phyloP scores from a whole-genome alignment of 306 rosid genomes.

The Vigna hirtella region DNA sequence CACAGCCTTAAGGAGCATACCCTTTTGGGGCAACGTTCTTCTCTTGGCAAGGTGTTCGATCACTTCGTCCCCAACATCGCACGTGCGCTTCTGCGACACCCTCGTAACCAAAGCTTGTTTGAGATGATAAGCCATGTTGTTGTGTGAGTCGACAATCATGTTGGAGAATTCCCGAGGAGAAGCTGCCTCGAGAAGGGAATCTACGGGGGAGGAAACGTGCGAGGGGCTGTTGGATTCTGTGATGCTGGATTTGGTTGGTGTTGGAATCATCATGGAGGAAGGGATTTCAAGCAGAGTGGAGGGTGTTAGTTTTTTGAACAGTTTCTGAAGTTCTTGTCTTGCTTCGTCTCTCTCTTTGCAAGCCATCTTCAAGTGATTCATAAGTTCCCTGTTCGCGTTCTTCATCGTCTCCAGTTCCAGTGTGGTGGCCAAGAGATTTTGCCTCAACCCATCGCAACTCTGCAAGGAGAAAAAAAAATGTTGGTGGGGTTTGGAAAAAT shows the following conservation, averaged over 20 bases:
- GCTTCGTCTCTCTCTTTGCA: constrained; percentile 74
- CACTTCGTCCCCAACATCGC: constrained; percentile 48
- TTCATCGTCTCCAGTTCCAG: constrained; percentile 53
- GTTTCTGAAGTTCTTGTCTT: constrained; percentile 55
- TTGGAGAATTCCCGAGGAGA: constrained; percentile 72
- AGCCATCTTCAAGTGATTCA: constrained; percentile 51
- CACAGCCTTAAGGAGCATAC: constrained; percentile 70
- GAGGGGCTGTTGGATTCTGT: constrained; percentile 67
- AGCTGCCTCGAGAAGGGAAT: constrained; percentile 62
- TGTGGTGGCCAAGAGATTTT: constrained; percentile 48
- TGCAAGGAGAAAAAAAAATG: constrained; percentile 34
- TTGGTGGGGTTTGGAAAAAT: neutral
- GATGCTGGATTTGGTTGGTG: constrained; percentile 44
- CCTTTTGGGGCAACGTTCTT: constrained; percentile 66
- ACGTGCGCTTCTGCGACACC: constrained; percentile 9
- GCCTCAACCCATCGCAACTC: constrained; percentile 60
- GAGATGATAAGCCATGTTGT: constrained; percentile 43
- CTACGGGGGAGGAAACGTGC: constrained; percentile 64
- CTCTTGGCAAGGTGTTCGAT: constrained; percentile 55
- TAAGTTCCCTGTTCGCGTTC: constrained; percentile 37
- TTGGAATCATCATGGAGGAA: neutral
- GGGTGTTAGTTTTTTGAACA: constrained; percentile 39
- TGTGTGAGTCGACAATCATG: constrained; percentile 55
- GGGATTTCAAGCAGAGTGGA: neutral
- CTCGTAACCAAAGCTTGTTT: constrained; percentile 40